These are phyloP conservation scores for Thielaviopsis populi DNA, from an alignment of 2,329 filamentous ascomycete species.

Conservation along the genomic window DNA sequence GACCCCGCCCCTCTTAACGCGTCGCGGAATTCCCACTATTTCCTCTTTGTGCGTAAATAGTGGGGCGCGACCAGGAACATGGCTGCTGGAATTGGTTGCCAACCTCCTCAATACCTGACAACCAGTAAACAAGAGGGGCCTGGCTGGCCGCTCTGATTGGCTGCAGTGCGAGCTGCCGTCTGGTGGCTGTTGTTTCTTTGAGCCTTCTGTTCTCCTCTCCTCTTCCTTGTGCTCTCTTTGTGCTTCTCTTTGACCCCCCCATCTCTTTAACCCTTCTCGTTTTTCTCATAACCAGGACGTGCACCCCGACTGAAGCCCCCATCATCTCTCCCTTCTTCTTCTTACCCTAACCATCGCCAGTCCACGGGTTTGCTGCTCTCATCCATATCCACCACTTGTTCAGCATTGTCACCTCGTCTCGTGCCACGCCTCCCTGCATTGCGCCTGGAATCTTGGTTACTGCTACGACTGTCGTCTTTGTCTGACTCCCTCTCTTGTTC, in stretches of 20 bases:
- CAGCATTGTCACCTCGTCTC: neutral
- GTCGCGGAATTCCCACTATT: neutral
- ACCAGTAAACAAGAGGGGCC: constrained; percentile 12
- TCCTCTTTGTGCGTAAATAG: neutral
- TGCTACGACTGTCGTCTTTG: constrained; percentile 10
- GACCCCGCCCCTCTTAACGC: neutral
- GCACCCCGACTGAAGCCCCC: constrained; percentile 4
- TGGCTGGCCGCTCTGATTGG: constrained; percentile 16
- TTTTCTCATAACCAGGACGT: constrained; percentile 12
- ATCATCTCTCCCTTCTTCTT: constrained; percentile 4
- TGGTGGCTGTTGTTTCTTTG: constrained; percentile 4
- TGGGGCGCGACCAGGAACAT: neutral
- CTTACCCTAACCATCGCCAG: constrained; percentile 5
- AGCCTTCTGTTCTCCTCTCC: neutral
- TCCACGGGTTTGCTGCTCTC: neutral
- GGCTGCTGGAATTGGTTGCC: constrained; percentile 5
- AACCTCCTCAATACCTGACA: constrained; percentile 12
- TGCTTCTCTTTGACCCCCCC: neutral
- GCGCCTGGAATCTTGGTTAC: constrained; percentile 9
- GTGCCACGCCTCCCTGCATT: neutral
- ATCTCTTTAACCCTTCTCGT: constrained; percentile 14
- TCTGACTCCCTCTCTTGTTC: constrained; percentile 3
- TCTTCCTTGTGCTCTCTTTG: neutral
- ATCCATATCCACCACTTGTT: neutral
- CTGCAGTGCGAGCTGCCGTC: neutral